phyloP scores from a whole-genome alignment of 129 eudicot species.

The Rutidosis leptorrhynchoides region DNA sequence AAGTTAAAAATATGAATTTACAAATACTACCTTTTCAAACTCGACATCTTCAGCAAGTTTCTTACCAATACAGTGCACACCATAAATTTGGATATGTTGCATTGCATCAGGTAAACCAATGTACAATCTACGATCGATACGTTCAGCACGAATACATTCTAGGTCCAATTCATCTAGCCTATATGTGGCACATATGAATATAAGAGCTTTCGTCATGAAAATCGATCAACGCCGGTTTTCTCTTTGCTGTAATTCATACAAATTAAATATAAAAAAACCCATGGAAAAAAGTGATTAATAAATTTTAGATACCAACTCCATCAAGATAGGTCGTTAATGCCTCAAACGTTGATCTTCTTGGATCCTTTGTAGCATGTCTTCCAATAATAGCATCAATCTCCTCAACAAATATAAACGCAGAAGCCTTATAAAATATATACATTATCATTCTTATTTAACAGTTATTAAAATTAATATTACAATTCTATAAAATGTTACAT shows the following conservation, averaged over 20 bases:
- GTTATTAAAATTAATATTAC: background rate
- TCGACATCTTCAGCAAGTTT: slow-evolving; percentile 84
- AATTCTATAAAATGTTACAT: slow-evolving; percentile 39
- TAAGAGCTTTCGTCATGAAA: slow-evolving; percentile 77
- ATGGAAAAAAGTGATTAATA: background rate
- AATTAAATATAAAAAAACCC: slow-evolving; percentile 1
- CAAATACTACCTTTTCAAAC: slow-evolving; percentile 55
- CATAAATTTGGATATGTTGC: slow-evolving; percentile 86
- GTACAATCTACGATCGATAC: slow-evolving; percentile 87
- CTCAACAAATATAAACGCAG: slow-evolving; percentile 90
- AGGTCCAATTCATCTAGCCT: slow-evolving; percentile 88
- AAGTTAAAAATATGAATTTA: slow-evolving; percentile 4
- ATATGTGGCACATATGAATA: slow-evolving; percentile 95
- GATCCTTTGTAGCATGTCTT: slow-evolving; percentile 80
- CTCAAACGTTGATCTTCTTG: slow-evolving; percentile 73
- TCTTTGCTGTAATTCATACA: slow-evolving; percentile 53
- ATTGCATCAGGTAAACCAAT: slow-evolving; percentile 91
- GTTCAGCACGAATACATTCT: slow-evolving; percentile 75
- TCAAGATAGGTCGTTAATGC: slow-evolving; percentile 83
- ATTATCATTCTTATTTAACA: slow-evolving; percentile 10
- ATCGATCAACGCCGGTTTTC: slow-evolving; percentile 79
- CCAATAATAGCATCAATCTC: slow-evolving; percentile 97
- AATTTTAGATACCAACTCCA: slow-evolving; percentile 64
- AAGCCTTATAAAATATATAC: slow-evolving; percentile 52
- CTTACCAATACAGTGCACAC: slow-evolving; percentile 84